These are phyloP conservation scores for Lignosus rhinocerotis DNA, from an alignment of 1,284 basidiomycete species.

Conservation along the genomic window DNA sequence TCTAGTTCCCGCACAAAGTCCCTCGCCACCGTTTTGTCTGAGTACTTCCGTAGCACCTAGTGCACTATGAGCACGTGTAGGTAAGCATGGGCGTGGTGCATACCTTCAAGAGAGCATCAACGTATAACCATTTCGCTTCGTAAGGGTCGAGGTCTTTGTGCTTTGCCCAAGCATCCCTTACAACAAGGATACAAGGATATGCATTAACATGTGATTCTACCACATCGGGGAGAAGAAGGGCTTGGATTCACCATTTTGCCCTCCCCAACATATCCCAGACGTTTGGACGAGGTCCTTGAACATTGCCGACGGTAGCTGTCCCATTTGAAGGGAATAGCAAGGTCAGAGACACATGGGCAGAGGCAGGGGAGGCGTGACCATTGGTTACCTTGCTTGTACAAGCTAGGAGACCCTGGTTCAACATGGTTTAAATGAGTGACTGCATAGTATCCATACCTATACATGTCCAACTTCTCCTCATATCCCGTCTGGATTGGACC, in stretches of 20 bases:
- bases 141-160: constrained; percentile 78
- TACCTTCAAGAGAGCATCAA: constrained; percentile 85
- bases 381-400: constrained; percentile 86
- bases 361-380: constrained; percentile 3
- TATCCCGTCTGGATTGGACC: constrained; percentile 97
- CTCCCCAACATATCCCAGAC: constrained; percentile 92
- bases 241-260: constrained; percentile 80
- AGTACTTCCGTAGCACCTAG: constrained; percentile 83
- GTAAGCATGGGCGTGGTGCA: constrained; percentile 10
- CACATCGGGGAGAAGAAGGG: neutral
- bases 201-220: constrained; percentile 31
- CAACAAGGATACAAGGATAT: neutral
- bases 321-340: neutral
- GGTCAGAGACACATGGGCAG: constrained; percentile 8
- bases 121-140: constrained; percentile 90
- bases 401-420: constrained; percentile 41
- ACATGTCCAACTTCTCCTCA: constrained; percentile 95
- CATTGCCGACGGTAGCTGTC: constrained; percentile 87
- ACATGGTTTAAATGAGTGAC: neutral
- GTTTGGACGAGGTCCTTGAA: constrained; percentile 77
- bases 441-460: constrained; percentile 57
- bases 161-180: constrained; percentile 93
- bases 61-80: neutral
- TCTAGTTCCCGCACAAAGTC: constrained; percentile 84
- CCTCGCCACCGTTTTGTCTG: constrained; percentile 77